These are phyloP conservation scores for Bruguiera hainesii DNA, from an alignment of 441 rosid genomes.

Conservation along the genomic window DNA sequence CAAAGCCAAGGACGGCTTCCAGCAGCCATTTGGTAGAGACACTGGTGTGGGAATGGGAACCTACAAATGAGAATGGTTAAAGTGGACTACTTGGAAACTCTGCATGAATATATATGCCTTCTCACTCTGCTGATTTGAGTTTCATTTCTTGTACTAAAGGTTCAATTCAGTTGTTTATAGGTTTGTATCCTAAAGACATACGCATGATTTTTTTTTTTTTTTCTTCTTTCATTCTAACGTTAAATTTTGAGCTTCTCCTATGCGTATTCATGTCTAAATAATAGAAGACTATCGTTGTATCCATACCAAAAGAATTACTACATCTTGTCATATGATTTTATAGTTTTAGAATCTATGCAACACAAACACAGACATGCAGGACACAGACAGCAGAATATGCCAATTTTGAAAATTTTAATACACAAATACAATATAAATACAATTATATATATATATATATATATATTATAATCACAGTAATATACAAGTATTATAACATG, in stretches of 20 bases:
- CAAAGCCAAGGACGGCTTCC: slow-evolving; percentile 46
- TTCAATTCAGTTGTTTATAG: slow-evolving; percentile 17
- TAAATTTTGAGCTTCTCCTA: slow-evolving; percentile 9
- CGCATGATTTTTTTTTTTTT: slow-evolving; percentile 2
- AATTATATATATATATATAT: too few relatives aligned
- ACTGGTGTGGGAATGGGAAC: slow-evolving; percentile 44
- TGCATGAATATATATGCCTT: slow-evolving; percentile 18
- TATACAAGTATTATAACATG: too few relatives aligned
- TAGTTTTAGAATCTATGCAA: too few relatives aligned
- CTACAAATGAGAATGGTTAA: slow-evolving; percentile 34
- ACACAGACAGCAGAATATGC: too few relatives aligned
- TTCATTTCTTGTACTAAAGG: slow-evolving; percentile 20
- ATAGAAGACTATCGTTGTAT: slow-evolving; percentile 14
- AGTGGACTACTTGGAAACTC: slow-evolving; percentile 9
- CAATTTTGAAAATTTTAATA: too few relatives aligned
- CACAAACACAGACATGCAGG: too few relatives aligned
- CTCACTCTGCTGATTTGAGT: slow-evolving; percentile 9
- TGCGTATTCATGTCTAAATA: slow-evolving; percentile 21
- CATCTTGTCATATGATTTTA: too few relatives aligned
- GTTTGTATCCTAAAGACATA: slow-evolving; percentile 8
- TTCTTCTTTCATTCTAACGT: neutral
- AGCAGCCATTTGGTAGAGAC: slow-evolving; percentile 38
- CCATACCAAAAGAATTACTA: neutral
- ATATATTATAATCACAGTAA: too few relatives aligned
- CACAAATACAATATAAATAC: too few relatives aligned